Evolutionary conservation across 306 rosid species (phyloP).

Genomic region (Rosa multiflora): DNA sequence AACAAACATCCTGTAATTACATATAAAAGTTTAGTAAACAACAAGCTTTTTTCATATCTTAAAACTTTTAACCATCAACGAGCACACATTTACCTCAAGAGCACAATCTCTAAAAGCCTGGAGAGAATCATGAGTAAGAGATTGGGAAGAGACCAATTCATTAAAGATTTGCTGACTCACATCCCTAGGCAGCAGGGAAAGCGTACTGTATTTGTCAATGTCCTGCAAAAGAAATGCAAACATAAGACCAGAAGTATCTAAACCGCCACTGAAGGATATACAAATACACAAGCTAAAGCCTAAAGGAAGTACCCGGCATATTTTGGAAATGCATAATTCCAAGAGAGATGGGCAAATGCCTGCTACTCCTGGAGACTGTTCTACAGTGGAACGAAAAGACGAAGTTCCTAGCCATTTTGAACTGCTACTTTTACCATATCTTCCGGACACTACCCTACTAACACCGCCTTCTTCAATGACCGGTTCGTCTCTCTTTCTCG

Average conservation of each 20-base stretch:
- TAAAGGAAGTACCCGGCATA: conserved; percentile 50
- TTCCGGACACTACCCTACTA: conserved; percentile 33
- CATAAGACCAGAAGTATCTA: conserved; percentile 3
- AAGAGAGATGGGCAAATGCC: conserved; percentile 54
- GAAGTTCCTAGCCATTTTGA: conserved; percentile 54
- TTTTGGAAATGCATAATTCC: conserved; percentile 57
- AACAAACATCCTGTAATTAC: conserved; percentile 52
- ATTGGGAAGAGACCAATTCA: conserved; percentile 53
- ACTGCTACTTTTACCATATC: conserved; percentile 48
- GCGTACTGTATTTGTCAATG: conserved; percentile 42
- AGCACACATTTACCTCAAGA: conserved; percentile 47
- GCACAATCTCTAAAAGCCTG: conserved; percentile 67
- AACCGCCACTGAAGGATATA: neutral
- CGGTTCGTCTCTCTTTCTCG: conserved; percentile 64
- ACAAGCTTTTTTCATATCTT: conserved; percentile 13
- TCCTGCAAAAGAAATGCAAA: conserved; percentile 40
- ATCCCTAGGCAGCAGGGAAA: conserved; percentile 62
- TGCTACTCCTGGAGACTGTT: conserved; percentile 31
- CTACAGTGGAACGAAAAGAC: conserved; percentile 34
- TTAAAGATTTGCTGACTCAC: conserved; percentile 66
- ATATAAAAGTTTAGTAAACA: conserved; percentile 15
- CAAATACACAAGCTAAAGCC: neutral
- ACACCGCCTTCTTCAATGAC: conserved; percentile 35
- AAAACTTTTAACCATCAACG: conserved; percentile 21
- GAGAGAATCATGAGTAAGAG: conserved; percentile 49